Percentiles rank a stretch among this genome's conserved stretches.
These are phyloP conservation scores for Apiospora malaysiana DNA, from an alignment of 2,329 filamentous ascomycete genomes.

Conservation along the genomic window DNA sequence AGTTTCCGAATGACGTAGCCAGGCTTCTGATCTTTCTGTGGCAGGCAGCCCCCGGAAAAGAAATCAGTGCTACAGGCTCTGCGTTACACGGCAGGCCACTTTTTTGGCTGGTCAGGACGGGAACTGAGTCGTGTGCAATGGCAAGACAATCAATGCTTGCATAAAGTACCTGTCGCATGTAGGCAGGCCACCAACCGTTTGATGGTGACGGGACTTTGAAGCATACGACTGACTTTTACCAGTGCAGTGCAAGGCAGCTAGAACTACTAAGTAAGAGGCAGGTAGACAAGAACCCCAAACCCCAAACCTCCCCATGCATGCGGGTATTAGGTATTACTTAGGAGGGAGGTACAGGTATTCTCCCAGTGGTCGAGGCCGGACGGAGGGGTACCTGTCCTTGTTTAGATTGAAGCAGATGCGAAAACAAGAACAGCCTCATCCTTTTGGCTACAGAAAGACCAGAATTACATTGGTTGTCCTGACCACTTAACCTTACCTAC, in stretches of 20 bases:
- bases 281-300: background rate
- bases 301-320: background rate
- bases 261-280: background rate
- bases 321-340: too few species aligned
- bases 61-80: constrained; percentile 17
- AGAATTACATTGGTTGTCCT: background rate
- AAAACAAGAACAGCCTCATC: constrained; percentile 17
- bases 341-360: too few species aligned
- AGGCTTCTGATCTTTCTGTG: constrained; percentile 17
- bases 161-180: constrained; percentile 6
- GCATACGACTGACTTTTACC: background rate
- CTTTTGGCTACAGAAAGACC: too few species aligned
- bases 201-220: background rate
- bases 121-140: constrained; percentile 14
- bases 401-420: constrained; percentile 4
- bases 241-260: background rate
- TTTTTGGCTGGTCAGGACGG: constrained; percentile 6
- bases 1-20: constrained; percentile 20
- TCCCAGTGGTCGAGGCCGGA: background rate
- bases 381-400: constrained; percentile 10
- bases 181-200: background rate
- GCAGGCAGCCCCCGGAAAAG: constrained; percentile 6
- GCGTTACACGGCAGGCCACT: constrained; percentile 10
- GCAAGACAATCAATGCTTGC: background rate
- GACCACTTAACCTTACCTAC: too few species aligned